Conservation (phyloP, 805 yeast species). For the Candida stauntonica region DNA sequence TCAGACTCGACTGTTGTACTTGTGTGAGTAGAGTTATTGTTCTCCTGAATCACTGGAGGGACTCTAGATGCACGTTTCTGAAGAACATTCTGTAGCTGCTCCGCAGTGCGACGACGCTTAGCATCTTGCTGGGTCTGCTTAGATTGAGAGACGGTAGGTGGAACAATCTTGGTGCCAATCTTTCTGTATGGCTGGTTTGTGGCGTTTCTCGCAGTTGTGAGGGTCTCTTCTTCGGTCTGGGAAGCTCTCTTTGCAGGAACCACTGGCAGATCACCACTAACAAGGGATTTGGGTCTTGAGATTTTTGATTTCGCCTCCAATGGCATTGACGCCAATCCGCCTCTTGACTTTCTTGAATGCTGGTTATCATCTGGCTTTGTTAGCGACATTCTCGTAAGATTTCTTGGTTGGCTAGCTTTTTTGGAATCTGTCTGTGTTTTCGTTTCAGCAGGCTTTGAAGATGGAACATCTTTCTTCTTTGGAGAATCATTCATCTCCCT, state of each 20-base stretch:
- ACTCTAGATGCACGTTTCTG: constrained; percentile 26
- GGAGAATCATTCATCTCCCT: constrained; percentile 21
- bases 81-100: constrained; percentile 18
- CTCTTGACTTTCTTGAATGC: constrained; percentile 19
- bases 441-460: too few species aligned
- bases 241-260: constrained; percentile 17
- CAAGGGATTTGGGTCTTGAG: constrained; percentile 18
- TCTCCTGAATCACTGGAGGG: constrained; percentile 13
- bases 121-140: constrained; percentile 19
- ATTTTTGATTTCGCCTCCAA: constrained; percentile 17
- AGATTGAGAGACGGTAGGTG: constrained; percentile 16
- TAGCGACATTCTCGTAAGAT: constrained; percentile 23
- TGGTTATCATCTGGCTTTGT: constrained; percentile 19
- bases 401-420: constrained; percentile 9
- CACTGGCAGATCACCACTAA: constrained; percentile 13
- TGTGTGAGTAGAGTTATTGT: too few species aligned
- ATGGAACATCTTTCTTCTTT: constrained; percentile 3
- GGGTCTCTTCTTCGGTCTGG: constrained; percentile 20
- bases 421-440: constrained; percentile 1
- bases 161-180: constrained; percentile 23
- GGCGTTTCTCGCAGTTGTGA: neutral
- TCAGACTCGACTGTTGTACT: constrained; percentile 5
- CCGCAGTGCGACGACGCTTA: constrained; percentile 27
- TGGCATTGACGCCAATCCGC: constrained; percentile 20
- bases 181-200: constrained; percentile 21